Percentiles rank a stretch among this genome's conserved stretches.
Conservation (phyloP, 2,329 filamentous ascomycete genomes). For the Ampelomyces quisqualis region DNA sequence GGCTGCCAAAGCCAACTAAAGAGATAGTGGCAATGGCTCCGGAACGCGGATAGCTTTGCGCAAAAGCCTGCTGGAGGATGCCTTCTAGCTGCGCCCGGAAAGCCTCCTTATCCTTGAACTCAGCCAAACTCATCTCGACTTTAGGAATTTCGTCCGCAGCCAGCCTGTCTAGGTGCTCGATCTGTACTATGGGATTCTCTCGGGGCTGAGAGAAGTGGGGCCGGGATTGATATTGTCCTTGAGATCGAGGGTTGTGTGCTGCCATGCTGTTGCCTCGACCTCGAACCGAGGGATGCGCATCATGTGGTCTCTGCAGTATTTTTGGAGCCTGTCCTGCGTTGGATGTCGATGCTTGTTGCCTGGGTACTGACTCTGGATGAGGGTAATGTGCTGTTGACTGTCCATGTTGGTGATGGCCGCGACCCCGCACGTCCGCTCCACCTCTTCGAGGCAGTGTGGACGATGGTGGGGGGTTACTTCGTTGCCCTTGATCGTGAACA, state of each 20-base stretch:
- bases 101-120: conserved; percentile 68
- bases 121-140: conserved; percentile 63
- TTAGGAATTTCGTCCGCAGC: conserved; percentile 54
- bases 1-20: conserved; percentile 77
- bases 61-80: conserved; percentile 63
- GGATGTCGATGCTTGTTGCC: too few species aligned
- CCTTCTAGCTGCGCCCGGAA: conserved; percentile 67
- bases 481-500: conserved; percentile 13
- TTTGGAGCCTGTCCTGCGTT: conserved; percentile 15
- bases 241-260: conserved; percentile 16
- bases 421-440: conserved; percentile 8
- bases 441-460: conserved; percentile 8
- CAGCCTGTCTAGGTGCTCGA: conserved; percentile 47
- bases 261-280: conserved; percentile 1
- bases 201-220: conserved; percentile 18
- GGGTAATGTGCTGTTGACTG: conserved; percentile 5
- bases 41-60: conserved; percentile 41
- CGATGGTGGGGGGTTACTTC: conserved; percentile 4
- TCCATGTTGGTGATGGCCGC: conserved; percentile 12
- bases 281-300: conserved; percentile 9
- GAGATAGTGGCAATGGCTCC: conserved; percentile 60
- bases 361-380: too few species aligned
- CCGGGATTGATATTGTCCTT: conserved; percentile 15
- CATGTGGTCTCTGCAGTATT: conserved; percentile 26
- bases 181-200: conserved; percentile 39